Conservation (phyloP, 1,284 basidiomycete species). For the Ganoderma meredithae region DNA sequence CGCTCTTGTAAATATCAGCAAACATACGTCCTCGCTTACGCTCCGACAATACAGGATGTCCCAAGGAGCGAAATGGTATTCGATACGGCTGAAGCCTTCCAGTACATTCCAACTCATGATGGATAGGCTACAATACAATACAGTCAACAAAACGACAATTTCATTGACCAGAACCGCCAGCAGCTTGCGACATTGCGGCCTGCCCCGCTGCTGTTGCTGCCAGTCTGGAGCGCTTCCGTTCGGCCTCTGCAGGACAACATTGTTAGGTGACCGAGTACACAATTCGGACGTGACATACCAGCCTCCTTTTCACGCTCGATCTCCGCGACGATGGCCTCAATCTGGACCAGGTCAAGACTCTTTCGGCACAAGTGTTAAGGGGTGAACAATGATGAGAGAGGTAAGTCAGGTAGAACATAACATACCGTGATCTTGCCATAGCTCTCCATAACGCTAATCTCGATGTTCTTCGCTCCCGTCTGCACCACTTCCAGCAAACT, state of each 20-base stretch:
- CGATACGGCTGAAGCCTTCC: neutral
- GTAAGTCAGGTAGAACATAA: constrained; percentile 23
- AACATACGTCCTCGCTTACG: neutral
- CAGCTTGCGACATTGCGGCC: constrained; percentile 77
- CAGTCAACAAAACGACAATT: constrained; percentile 19
- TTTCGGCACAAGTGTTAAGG: constrained; percentile 42
- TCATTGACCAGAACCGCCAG: constrained; percentile 37
- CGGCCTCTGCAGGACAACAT: constrained; percentile 68
- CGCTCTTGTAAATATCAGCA: neutral
- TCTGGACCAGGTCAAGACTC: constrained; percentile 87
- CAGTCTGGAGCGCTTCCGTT: constrained; percentile 80
- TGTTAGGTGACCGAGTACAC: neutral
- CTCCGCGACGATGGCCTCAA: constrained; percentile 89
- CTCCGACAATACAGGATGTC: neutral
- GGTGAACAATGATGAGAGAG: constrained; percentile 6
- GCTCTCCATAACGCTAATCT: constrained; percentile 95
- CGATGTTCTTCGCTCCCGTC: constrained; percentile 99
- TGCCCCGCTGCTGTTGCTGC: constrained; percentile 86
- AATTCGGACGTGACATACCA: constrained; percentile 54
- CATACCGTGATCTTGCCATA: constrained; percentile 90
- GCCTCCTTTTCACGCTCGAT: constrained; percentile 98
- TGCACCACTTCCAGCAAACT: constrained; percentile 98
- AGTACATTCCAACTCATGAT: constrained; percentile 2
- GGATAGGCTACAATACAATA: constrained; percentile 28
- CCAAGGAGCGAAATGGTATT: neutral